Evolutionary conservation across 768 basidiomycete genomes (phyloP), one percentile per base, ranked within the genome.

Genomic region (Cubamyces lactineus): DNA sequence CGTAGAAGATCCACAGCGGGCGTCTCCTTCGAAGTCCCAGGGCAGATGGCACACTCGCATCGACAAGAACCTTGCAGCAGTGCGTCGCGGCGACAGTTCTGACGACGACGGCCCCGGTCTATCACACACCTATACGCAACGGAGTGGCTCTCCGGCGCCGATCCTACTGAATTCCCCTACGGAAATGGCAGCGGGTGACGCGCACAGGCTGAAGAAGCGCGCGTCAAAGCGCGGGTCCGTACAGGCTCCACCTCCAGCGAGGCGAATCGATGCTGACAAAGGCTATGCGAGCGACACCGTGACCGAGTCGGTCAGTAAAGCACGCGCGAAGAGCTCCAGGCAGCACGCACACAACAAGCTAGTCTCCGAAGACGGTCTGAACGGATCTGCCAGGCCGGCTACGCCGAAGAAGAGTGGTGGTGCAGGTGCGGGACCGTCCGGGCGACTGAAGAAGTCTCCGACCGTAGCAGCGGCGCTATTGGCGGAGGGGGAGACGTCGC

Each of bases 1-100:
- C 21, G 11, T 30, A 28, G 55, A 59, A 4, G 50, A 56, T 5
- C 39, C 59, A 15, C 1, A 21, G 41, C 45, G 26, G 23, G 19
- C 46, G n/a, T 53, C 58, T 3, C 57, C 62, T 4, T 49, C 69
- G 17, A 61, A 62, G 51, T 30, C 66, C 8, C 47, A 53, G n/a
- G 26, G 58, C 1, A 61, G 70, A 26, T 79, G 78, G 78, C 70
- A 71, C 23, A 77, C 75, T 47, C 71, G 78, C 13, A 79, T 77
- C 6, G 76, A 76, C 65, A 66, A 61, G 51, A 75, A 78, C 64
- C 55, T 78, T 12, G 53, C 68, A 34, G 49, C 54, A 2, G 63
- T 53, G 16, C 67, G 67, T 26, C 62, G 62, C 40, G 66, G 66
- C 1, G 69, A 63, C 21, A 71, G 72, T 48, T 73, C 68, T 43